Evolutionary conservation across 2,329 filamentous ascomycete genomes (phyloP), one percentile per base, ranked within the genome.

Genomic region (Cladosporium sp.): DNA sequence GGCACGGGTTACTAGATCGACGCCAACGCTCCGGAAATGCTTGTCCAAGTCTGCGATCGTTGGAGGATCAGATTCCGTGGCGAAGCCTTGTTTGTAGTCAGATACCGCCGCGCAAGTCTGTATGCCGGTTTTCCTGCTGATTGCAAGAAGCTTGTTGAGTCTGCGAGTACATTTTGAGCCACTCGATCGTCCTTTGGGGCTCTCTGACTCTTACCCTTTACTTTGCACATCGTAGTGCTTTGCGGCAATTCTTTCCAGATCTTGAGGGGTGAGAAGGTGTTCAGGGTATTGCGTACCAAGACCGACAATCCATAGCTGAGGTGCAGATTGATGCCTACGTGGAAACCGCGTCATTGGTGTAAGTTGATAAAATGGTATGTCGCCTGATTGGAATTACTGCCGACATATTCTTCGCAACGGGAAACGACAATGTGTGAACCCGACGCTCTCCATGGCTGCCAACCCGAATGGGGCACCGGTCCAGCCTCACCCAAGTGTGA

Each of bases 1-100:
- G 1, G 78, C 78, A 2, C 69, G 62, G 1, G 70, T 69, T 0
- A 76, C 70, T 14, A 79, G 69, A 3, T 72, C 65, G 0, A 77
- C 73, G 1, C 76, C 77, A 5, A 67, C 65, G 16, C 70, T 69
- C 5, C 73, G 73, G 48, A 76, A 79, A 0, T 70, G 58, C 0
- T 64, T 60, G 3, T 75, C 75, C 3, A 77, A 66, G 14, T 75
- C 71, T n/a, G 2, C 32, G 13, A 65, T 61, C 6, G 43, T 59
- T 1, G 63, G 63, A 1, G 48, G 43, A 4, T 34, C 16, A 3
- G 34, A 18, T 1, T 23, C 8, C 23, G 57, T 53, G 5, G 26
- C 30, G 18, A 61, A 34, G 26, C 32, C 63, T 48, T 53, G 8
- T 13, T 53, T 60, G 43, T 28, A 25, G 6, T 59, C 49, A 18